These are phyloP conservation scores for Sextonia rubra DNA, from an alignment of 164 flowering plant species.

Conservation along the genomic window DNA sequence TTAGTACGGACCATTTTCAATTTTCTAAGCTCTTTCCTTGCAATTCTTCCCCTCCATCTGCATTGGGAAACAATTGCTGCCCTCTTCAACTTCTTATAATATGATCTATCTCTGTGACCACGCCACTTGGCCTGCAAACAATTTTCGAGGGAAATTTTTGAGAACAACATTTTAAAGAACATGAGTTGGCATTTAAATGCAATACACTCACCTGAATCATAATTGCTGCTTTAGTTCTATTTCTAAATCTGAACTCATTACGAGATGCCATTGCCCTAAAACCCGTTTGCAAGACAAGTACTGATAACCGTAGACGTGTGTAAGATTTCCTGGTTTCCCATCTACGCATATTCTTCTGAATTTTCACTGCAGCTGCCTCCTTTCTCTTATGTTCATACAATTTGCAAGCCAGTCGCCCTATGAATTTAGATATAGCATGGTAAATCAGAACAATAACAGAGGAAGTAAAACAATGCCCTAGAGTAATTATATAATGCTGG, in stretches of 20 bases:
- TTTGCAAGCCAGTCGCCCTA: conserved; percentile 65
- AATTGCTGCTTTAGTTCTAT: conserved; percentile 50
- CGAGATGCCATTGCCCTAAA: conserved; percentile 66
- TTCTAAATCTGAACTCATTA: conserved; percentile 46
- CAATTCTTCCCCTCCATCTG: conserved; percentile 58
- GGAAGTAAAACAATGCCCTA: not conserved
- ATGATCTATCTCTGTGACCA: conserved; percentile 42
- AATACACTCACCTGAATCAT: conserved; percentile 52
- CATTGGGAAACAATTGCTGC: conserved; percentile 56
- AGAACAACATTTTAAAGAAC: not conserved
- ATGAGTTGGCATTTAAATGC: not conserved
- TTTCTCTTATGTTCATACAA: conserved; percentile 36
- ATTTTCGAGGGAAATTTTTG: not conserved
- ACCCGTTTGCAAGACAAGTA: conserved; percentile 59
- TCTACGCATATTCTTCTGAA: conserved; percentile 64
- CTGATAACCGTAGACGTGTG: conserved; percentile 29
- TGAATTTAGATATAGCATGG: not conserved
- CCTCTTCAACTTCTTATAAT: conserved; percentile 53
- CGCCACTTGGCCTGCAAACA: conserved; percentile 68
- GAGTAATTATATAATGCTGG: not conserved
- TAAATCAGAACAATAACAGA: not conserved
- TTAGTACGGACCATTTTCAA: conserved; percentile 44
- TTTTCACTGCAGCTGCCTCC: conserved; percentile 62
- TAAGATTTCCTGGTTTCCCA: conserved; percentile 42
- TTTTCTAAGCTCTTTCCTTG: conserved; percentile 47